These are phyloP conservation scores for Calocybe gambosa DNA, from an alignment of 1,284 basidiomycete genomes.

Conservation along the genomic window DNA sequence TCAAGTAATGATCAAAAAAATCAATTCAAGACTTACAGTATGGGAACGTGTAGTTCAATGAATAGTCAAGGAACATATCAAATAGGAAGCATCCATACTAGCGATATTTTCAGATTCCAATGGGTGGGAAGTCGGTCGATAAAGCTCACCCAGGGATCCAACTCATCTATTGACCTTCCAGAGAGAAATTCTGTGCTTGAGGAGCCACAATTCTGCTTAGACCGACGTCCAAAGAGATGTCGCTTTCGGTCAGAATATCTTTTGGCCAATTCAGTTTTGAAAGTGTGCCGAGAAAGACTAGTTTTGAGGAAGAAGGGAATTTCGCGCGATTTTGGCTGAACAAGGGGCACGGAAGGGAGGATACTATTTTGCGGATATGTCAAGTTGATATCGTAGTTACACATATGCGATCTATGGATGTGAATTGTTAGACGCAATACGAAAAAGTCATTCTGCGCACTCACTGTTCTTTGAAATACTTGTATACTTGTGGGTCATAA, in stretches of 20 bases:
- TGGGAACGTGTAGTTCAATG: conserved; percentile 55
- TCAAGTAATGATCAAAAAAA: not conserved
- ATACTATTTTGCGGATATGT: conserved; percentile 60
- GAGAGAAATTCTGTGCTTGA: conserved; percentile 41
- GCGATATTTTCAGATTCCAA: conserved; percentile 4
- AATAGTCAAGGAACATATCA: conserved; percentile 52
- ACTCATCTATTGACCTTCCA: conserved; percentile 39
- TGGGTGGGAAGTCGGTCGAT: not conserved
- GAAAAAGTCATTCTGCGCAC: conserved; percentile 21
- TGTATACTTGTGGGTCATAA: conserved; percentile 57
- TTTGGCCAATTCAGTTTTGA: conserved; percentile 24
- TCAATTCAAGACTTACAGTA: conserved; percentile 46
- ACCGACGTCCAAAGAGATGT: conserved; percentile 23
- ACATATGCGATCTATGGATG: conserved; percentile 46
- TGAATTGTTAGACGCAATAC: not conserved
- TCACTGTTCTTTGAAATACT: conserved; percentile 64
- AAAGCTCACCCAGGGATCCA: conserved; percentile 43
- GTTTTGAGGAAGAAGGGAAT: conserved; percentile 22
- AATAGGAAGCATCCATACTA: conserved; percentile 55
- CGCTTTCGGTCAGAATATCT: conserved; percentile 20
- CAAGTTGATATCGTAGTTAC: conserved; percentile 61
- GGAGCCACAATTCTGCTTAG: conserved; percentile 16
- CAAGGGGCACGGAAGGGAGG: conserved; percentile 42
- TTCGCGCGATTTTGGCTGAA: conserved; percentile 27
- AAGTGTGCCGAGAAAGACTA: conserved; percentile 16